These are phyloP conservation scores for Aspergillus kassunensis DNA, from an alignment of 495 filamentous ascomycete species.

Conservation along the genomic window DNA sequence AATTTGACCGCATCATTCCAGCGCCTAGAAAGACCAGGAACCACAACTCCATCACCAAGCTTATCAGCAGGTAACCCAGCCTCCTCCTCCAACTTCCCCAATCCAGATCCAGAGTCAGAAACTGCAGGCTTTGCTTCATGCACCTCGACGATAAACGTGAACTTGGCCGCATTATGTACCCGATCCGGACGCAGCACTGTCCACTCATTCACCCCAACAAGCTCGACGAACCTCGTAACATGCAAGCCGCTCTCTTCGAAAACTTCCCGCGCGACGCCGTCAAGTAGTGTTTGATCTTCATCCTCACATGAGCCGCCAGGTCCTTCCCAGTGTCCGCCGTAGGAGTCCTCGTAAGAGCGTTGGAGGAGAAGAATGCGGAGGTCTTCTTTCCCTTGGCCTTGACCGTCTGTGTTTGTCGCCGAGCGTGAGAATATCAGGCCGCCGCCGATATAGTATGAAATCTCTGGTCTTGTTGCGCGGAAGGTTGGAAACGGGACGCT, in stretches of 20 bases:
- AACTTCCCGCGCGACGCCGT: slow-evolving; percentile 52
- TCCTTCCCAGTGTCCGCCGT: slow-evolving; percentile 52
- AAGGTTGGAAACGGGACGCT: slow-evolving; percentile 34
- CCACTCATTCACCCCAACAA: slow-evolving; percentile 38
- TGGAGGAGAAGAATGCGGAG: slow-evolving; percentile 48
- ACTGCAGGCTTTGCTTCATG: slow-evolving; percentile 17
- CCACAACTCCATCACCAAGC: neutral
- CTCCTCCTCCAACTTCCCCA: neutral
- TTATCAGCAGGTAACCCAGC: neutral
- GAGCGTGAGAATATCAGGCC: slow-evolving; percentile 40
- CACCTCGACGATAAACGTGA: slow-evolving; percentile 38
- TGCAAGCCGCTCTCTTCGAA: slow-evolving; percentile 56
- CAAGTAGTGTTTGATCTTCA: slow-evolving; percentile 42
- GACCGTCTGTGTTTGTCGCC: neutral
- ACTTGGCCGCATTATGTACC: slow-evolving; percentile 26
- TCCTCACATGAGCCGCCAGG: slow-evolving; percentile 52
- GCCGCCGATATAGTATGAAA: slow-evolving; percentile 34
- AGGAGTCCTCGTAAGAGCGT: slow-evolving; percentile 41
- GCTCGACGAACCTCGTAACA: slow-evolving; percentile 40
- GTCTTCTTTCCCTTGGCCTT: neutral
- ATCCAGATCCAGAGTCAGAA: neutral
- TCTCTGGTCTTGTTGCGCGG: slow-evolving; percentile 27
- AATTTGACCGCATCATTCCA: slow-evolving; percentile 31
- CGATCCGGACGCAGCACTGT: slow-evolving; percentile 13
- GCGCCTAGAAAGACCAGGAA: neutral